Evolutionary conservation across 768 basidiomycete species (phyloP).

Genomic region (Calocybe gangraenosa): DNA sequence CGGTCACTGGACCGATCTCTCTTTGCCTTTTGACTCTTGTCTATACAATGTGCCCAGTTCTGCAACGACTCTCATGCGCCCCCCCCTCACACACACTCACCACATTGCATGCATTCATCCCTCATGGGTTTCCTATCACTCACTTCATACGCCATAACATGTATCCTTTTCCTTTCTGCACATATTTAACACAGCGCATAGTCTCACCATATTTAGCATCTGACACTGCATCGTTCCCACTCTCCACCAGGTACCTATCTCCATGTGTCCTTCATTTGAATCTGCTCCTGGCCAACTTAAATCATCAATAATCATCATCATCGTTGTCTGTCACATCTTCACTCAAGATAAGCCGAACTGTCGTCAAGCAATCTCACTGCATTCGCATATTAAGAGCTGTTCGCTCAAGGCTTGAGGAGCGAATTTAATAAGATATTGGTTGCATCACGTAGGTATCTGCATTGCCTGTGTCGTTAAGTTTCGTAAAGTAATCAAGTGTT

Average conservation of each 20-base stretch:
- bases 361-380: neutral
- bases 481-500: neutral
- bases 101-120: neutral
- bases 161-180: neutral
- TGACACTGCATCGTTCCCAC: constrained; percentile 4
- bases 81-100: neutral
- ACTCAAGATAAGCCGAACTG: neutral
- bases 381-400: too few relatives aligned
- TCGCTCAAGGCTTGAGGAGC: too few relatives aligned
- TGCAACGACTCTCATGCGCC: neutral
- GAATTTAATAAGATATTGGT: too few relatives aligned
- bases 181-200: constrained; percentile 3
- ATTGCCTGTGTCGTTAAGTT: too few relatives aligned
- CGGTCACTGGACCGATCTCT: too few relatives aligned
- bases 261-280: neutral
- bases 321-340: neutral
- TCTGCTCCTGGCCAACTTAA: neutral
- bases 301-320: too few relatives aligned
- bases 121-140: neutral
- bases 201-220: constrained; percentile 7
- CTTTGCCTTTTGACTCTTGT: too few relatives aligned
- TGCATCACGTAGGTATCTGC: neutral
- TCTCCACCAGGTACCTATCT: neutral
- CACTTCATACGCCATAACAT: constrained; percentile 1
- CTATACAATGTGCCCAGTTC: too few relatives aligned